Percentiles rank a stretch among this genome's conserved stretches.
Conservation (phyloP, 2,329 filamentous ascomycete genomes). For the Biscogniauxia mediterranea region DNA sequence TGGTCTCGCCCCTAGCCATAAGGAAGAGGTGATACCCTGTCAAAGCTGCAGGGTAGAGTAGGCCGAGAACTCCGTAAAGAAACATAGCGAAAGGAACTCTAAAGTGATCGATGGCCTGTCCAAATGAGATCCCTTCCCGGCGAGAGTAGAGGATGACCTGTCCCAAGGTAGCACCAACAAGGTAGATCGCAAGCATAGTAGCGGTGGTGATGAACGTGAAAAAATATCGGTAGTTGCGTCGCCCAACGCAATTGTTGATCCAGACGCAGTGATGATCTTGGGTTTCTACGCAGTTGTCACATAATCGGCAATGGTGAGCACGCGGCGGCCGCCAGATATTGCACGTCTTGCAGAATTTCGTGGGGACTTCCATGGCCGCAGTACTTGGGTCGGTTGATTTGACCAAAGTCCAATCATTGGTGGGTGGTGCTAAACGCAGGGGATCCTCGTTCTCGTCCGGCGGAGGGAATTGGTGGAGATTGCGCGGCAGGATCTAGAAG, state of each 20-base stretch:
- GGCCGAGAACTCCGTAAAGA: constrained; percentile 73
- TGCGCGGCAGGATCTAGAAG: constrained; percentile 85
- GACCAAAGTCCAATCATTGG: constrained; percentile 91
- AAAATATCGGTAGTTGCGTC: constrained; percentile 97
- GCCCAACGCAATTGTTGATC: constrained; percentile 97
- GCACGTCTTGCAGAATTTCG: constrained; percentile 97
- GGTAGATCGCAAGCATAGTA: constrained; percentile 73
- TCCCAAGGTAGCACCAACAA: constrained; percentile 74
- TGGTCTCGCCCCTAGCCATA: constrained; percentile 88
- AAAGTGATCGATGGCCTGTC: constrained; percentile 65
- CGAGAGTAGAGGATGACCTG: constrained; percentile 74
- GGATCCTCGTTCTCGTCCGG: constrained; percentile 75
- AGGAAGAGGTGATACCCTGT: constrained; percentile 90
- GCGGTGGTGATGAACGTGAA: constrained; percentile 83
- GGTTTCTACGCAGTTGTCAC: constrained; percentile 95
- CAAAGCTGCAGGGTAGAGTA: constrained; percentile 79
- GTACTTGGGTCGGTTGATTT: constrained; percentile 72
- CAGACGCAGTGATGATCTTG: constrained; percentile 98
- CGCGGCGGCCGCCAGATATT: constrained; percentile 96
- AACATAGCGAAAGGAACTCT: constrained; percentile 85
- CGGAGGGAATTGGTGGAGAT: constrained; percentile 85
- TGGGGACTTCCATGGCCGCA: constrained; percentile 94
- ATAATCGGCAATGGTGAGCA: constrained; percentile 92
- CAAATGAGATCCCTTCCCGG: constrained; percentile 64
- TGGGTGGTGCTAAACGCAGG: constrained; percentile 75